Evolutionary conservation across 129 eudicot species (phyloP), one percentile per base, ranked within the genome.

Genomic region (Centrapalus pauciflorus): DNA sequence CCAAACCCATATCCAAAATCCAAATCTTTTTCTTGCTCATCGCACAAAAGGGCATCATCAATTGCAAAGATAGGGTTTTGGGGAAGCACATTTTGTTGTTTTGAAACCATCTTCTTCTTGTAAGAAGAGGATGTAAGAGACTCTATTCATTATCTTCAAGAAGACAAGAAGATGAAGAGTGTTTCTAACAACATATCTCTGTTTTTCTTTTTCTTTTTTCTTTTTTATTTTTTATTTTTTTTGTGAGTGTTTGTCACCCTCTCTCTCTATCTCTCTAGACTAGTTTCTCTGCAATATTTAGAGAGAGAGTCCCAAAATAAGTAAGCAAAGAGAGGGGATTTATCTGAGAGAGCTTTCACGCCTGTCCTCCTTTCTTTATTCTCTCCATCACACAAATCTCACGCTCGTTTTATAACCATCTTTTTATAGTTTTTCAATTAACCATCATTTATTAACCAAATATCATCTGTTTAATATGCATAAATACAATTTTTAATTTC

Each of bases 61-160:
- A 64, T 70, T 58, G 76, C 41, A 63, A 73, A 81, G 76, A 67
- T 69, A 55, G 85, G 82, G 76, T 74, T 83, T 82, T 76, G 76
- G 51, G 76, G 59, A 14, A 48, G 55, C 52, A 46, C 79, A 66
- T 66, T 33, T 66, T 79, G 75, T 24, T 64, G 75, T 41, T 80
- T 70, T 16, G 64, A 43, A 66, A 73, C 62, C 83, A 77, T 74
- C 78, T 70, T 69, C 82, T 81, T 70, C 72, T 65, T 71, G 38
- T 10, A 73, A 70, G 86, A 80, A 86, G 86, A 86, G 62, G 83
- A 55, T 34, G 76, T 64, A 13, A 54, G 57, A 66, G 80, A 51
- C 67, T 77, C 28, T 78, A 74, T 79, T 83, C 95, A 87, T 87
- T 87, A 83, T 83, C 87, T 72, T 75, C 79, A 77, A 41, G 50